Conservation (phyloP, 2,329 filamentous ascomycete species). For the Zopfia rhizophila region DNA sequence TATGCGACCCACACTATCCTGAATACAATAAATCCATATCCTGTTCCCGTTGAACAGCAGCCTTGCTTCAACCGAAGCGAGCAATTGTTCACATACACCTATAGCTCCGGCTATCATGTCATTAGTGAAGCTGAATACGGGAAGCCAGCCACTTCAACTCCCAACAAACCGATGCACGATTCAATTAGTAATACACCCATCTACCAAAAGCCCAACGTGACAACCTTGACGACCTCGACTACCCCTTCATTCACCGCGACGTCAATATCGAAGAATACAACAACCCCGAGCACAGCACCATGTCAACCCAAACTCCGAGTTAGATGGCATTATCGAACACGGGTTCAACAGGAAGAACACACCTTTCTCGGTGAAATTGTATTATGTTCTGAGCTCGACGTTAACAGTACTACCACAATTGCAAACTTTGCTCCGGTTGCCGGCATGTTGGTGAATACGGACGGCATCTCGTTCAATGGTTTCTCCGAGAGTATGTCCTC, state of each 20-base stretch:
- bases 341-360: constrained; percentile 7
- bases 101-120: too few relatives aligned
- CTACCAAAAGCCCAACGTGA: constrained; percentile 9
- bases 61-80: constrained; percentile 12
- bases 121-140: too few relatives aligned
- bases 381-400: constrained; percentile 8
- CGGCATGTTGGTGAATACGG: not conserved
- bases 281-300: constrained; percentile 2
- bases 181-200: too few relatives aligned
- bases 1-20: constrained; percentile 2
- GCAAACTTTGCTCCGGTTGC: constrained; percentile 10
- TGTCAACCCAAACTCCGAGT: constrained; percentile 8
- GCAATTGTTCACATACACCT: too few relatives aligned
- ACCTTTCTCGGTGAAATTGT: constrained; percentile 7
- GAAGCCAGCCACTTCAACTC: not conserved
- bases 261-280: constrained; percentile 5
- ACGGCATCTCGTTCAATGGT: constrained; percentile 6
- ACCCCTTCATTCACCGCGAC: too few relatives aligned
- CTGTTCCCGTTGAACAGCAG: constrained; percentile 4
- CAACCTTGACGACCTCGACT: constrained; percentile 3
- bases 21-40: constrained; percentile 6
- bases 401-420: constrained; percentile 9
- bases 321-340: constrained; percentile 5
- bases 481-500: constrained; percentile 13
- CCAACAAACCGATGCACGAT: too few relatives aligned